A percentile compares a stretch with the other conserved stretches of the same genome.
Conservation (phyloP, 2,329 filamentous ascomycete species). For the Aspergillus neotritici region DNA sequence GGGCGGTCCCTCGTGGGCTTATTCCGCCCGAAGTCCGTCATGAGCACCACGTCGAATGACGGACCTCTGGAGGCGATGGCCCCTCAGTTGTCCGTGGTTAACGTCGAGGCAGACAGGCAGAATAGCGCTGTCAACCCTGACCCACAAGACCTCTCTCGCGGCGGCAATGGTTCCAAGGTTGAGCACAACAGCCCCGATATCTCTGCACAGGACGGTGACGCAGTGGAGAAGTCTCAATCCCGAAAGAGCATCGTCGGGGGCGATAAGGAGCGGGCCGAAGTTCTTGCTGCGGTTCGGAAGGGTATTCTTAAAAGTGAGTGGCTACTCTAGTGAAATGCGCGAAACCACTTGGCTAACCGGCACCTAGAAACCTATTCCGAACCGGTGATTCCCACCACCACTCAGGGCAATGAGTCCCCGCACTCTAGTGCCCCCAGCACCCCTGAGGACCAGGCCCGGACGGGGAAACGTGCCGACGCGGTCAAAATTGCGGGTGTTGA, state of each 20-base stretch:
- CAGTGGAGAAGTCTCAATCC: constrained; percentile 47
- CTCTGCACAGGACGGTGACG: constrained; percentile 27
- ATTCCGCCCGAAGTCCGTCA: constrained; percentile 88
- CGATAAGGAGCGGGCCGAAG: constrained; percentile 83
- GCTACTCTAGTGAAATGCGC: too few relatives aligned
- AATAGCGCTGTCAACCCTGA: constrained; percentile 66
- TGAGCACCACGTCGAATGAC: constrained; percentile 66
- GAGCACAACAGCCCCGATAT: constrained; percentile 73
- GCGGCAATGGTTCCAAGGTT: constrained; percentile 73
- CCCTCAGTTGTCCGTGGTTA: constrained; percentile 91
- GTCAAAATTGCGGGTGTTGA: constrained; percentile 76
- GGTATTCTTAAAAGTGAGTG: constrained; percentile 85
- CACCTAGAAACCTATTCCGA: constrained; percentile 46
- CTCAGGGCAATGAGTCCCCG: constrained; percentile 67
- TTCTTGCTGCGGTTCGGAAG: constrained; percentile 86
- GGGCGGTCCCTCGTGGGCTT: constrained; percentile 85
- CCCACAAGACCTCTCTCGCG: constrained; percentile 60
- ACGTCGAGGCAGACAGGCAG: constrained; percentile 86
- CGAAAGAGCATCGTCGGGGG: constrained; percentile 88
- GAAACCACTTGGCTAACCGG: constrained; percentile 1
- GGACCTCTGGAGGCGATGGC: constrained; percentile 61
- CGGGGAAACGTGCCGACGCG: constrained; percentile 60
- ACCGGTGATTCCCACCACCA: constrained; percentile 62
- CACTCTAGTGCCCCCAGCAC: constrained; percentile 83
- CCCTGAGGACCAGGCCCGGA: constrained; percentile 64